Conservation (phyloP, 2,329 filamentous ascomycete species). For the Emmonsiellopsis sp. region DNA sequence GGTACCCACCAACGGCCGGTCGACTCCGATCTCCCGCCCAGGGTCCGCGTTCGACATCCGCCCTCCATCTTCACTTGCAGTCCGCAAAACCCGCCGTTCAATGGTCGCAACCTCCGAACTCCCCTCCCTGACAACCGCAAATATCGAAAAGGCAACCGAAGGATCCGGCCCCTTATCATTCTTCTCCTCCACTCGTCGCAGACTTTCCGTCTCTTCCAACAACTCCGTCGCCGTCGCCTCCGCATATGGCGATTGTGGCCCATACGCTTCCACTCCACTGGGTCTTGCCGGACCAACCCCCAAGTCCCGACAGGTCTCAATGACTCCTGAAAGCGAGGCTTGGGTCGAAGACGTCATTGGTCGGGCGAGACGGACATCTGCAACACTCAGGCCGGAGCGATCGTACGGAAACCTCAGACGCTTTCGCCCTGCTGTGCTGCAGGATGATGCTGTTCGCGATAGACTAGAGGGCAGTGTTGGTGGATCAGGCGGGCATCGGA, state of each 20-base stretch:
- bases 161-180: slow-evolving; percentile 22
- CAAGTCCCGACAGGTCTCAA: slow-evolving; percentile 28
- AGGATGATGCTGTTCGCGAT: slow-evolving; percentile 1
- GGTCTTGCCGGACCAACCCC: slow-evolving; percentile 37
- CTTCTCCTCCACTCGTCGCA: slow-evolving; percentile 18
- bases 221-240: slow-evolving; percentile 25
- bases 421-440: slow-evolving; percentile 4
- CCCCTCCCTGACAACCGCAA: slow-evolving; percentile 18
- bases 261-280: slow-evolving; percentile 28
- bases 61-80: slow-evolving; percentile 28
- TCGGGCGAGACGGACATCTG: slow-evolving; percentile 31
- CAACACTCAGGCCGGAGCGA: slow-evolving; percentile 20
- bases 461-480: neutral
- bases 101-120: slow-evolving; percentile 22
- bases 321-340: slow-evolving; percentile 36
- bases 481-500: slow-evolving; percentile 9
- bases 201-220: slow-evolving; percentile 30
- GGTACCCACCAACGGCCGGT: slow-evolving; percentile 17
- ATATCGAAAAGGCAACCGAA: slow-evolving; percentile 19
- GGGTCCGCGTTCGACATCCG: slow-evolving; percentile 26
- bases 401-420: slow-evolving; percentile 8
- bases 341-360: slow-evolving; percentile 39
- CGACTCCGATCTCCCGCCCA: slow-evolving; percentile 26
- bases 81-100: slow-evolving; percentile 29
- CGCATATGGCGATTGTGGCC: slow-evolving; percentile 15